These are phyloP conservation scores for Leccinum broughii DNA, from an alignment of 768 basidiomycete genomes.

Conservation along the genomic window DNA sequence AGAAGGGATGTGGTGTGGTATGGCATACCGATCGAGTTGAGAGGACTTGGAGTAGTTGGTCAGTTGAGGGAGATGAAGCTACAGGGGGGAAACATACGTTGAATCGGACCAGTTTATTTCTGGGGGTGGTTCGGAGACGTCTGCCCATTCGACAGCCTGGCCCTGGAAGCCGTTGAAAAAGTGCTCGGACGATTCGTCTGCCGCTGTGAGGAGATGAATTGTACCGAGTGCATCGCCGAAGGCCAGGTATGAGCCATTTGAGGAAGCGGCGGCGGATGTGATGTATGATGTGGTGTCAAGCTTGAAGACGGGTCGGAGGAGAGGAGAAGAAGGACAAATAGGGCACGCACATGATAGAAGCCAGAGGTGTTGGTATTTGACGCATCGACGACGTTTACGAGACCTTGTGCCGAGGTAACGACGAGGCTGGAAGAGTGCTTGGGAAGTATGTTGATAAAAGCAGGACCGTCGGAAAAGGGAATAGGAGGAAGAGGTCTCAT, in stretches of 20 bases:
- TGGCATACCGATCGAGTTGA: constrained; percentile 88
- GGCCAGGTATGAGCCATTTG: constrained; percentile 87
- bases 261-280: constrained; percentile 78
- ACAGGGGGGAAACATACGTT: constrained; percentile 53
- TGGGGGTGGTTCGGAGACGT: constrained; percentile 64
- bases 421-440: constrained; percentile 72
- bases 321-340: not conserved
- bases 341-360: constrained; percentile 70
- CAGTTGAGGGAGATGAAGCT: not conserved
- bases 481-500: constrained; percentile 83
- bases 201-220: constrained; percentile 79
- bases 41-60: constrained; percentile 51
- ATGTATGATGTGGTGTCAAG: constrained; percentile 74
- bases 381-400: constrained; percentile 84
- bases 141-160: constrained; percentile 82
- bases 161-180: constrained; percentile 93
- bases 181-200: constrained; percentile 52
- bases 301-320: constrained; percentile 36
- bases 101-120: constrained; percentile 78
- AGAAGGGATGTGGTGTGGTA: constrained; percentile 74
- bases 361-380: constrained; percentile 66
- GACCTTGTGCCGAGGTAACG: constrained; percentile 76
- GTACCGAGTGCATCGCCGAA: constrained; percentile 87
- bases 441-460: constrained; percentile 81
- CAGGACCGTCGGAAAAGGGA: constrained; percentile 83